Base-by-base conservation (phyloP, 768 basidiomycete genomes). In the Rhizopogon vesiculosus region DNA sequence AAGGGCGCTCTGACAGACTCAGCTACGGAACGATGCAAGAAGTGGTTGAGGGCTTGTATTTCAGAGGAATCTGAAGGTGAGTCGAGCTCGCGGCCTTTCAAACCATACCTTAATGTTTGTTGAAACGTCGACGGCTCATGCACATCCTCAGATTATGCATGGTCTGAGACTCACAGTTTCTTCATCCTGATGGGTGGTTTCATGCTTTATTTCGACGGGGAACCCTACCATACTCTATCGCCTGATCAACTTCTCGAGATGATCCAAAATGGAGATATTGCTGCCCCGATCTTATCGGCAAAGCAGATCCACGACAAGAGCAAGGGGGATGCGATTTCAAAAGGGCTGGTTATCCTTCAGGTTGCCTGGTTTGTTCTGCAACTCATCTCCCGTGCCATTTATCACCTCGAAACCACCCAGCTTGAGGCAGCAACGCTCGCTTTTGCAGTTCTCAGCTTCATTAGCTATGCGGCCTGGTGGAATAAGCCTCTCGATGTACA, bases 401-500 rank as follows among this genome's bases (percentile, higher is more conserved):
- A 66, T 19, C 39, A 52, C n/a, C 61, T 76, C 12, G 60, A 67
- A 2, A 45, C 73, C 13, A 73, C 71, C 7, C 65, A 72, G 35
- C 63, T 76, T 13, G 72, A 77, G 56, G 56, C 74, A 13, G 58
- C 67, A 5, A 77, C 74, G 1, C 29, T 74, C 25, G 72, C 68
- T 0, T 72, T 71, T 46, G 68, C 66, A 3, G 41, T 64, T 3
- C 57, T 75, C 28, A 74, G 68, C 31, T 57, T 65, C 12, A 55
- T 65, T 9, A 68, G 62, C 12, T 75, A 73, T 56, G 35, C 51
- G 1, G 45, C 72, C 1, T 76, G 76, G 75, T 75, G 71, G 74
- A 33, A 67, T 29, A 78, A 78, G 60, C 76, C 75, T 2, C 62
- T 69, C 10, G 68, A 71, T 52, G 68, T 76, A 0, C 56, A 56